Base-by-base conservation (phyloP, 2,329 filamentous ascomycete genomes). In the Penicillium italicum region DNA sequence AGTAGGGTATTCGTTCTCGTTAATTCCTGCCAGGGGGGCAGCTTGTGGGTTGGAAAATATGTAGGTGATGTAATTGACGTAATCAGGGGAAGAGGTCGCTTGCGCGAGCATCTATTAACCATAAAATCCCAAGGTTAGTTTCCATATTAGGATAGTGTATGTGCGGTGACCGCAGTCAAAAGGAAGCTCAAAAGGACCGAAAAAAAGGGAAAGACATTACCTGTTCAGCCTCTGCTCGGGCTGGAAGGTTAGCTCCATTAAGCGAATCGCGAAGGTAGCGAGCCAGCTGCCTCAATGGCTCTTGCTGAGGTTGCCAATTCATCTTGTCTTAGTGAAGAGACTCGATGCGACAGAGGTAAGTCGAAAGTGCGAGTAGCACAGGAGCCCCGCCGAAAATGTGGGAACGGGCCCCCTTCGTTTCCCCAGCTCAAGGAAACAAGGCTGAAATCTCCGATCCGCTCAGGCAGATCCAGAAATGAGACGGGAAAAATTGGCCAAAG, bases 41-140 rank as follows among this genome's bases (percentile, higher is more conserved):
- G 81, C 78, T 61, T 85, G 81, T 54, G 84, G 73, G 66, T 84
- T 91, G 57, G 89, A 90, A 75, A 96, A 90, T 60, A 99, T 84
- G 75, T 89, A 97, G 65, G 90, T 89, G 42, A 99, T 86, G 75
- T 99, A 99, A 77, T 97, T 97, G 79, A 95, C 93, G 79, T 97
- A 90, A 73, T 97, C 93, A 46, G 92, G 92, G 11, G 90, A 94
- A 50, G 81, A 78, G 72, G 90, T 95, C 58, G 93, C 94, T 77
- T 96, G 89, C 63, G 85, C 82, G 66, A 99, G 89, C 90, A 97
- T 95, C 94, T 97, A 67, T 54, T 33, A 50, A 24, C 22, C 7
- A 44, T 14, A 46, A 20, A 40, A 37, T 44, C 14, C 36, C 37
- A 36, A 33, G 14, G 51, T 69, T 48, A 70, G 63, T 60, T 40